phyloP scores from a whole-genome alignment of 179 eudicot genomes.

The Dionaea muscipula region DNA sequence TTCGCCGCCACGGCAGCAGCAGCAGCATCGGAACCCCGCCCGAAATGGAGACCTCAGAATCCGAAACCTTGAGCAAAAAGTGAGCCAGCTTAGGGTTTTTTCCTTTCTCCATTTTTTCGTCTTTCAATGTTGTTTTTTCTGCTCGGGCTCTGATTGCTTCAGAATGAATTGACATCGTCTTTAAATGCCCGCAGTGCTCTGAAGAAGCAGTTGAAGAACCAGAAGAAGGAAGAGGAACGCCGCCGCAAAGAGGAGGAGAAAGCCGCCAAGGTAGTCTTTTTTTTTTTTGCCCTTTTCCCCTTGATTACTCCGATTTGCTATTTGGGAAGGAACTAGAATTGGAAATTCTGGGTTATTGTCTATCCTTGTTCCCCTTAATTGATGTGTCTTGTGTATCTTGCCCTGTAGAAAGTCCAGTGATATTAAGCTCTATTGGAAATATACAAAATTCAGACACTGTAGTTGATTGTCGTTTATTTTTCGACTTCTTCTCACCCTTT shows the following conservation, averaged over 20 bases:
- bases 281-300: not conserved
- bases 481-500: not conserved
- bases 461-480: not conserved
- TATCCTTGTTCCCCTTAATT: no score
- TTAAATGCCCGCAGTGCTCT: conserved; percentile 19
- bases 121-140: not conserved
- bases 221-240: conserved; percentile 55
- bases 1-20: no score
- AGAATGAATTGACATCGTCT: not conserved
- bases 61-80: conserved; percentile 24
- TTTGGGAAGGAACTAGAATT: no score
- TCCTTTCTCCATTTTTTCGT: not conserved
- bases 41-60: conserved; percentile 2
- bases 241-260: conserved; percentile 46
- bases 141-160: not conserved
- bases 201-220: conserved; percentile 38
- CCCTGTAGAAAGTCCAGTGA: no score
- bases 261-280: conserved; percentile 14
- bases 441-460: no score
- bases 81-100: conserved; percentile 1
- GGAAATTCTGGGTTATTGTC: no score
- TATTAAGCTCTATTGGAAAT: not conserved
- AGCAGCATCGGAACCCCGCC: no score
- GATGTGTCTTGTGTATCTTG: no score
- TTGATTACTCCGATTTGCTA: not conserved